These are phyloP conservation scores for Alternaria incomplexa DNA, from an alignment of 2,329 filamentous ascomycete genomes.

Conservation along the genomic window DNA sequence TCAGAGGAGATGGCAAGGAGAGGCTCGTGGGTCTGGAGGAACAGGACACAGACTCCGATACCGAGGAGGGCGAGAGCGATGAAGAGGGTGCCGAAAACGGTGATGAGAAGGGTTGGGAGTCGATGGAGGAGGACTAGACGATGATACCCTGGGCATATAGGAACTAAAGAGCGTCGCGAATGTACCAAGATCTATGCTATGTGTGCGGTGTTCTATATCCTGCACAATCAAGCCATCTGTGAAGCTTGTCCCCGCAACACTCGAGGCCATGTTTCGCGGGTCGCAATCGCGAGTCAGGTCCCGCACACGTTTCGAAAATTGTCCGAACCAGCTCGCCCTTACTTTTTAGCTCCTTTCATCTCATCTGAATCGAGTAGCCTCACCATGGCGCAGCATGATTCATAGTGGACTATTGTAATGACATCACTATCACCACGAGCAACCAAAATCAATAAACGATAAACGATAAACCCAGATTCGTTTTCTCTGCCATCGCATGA, in stretches of 20 bases:
- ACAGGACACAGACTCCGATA: conserved; percentile 67
- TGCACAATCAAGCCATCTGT: background rate
- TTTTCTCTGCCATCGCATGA: background rate
- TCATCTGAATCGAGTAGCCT: conserved; percentile 7
- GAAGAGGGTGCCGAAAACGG: conserved; percentile 49
- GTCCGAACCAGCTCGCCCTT: conserved; percentile 11
- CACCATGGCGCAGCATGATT: background rate
- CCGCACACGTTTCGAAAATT: conserved; percentile 20
- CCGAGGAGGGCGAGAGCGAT: conserved; percentile 55
- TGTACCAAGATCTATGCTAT: background rate
- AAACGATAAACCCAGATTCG: background rate
- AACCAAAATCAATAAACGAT: background rate
- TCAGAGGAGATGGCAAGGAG: conserved; percentile 71
- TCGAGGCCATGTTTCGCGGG: conserved; percentile 2
- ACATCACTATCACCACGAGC: background rate
- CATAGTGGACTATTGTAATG: background rate
- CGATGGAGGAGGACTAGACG: conserved; percentile 48
- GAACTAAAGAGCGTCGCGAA: background rate
- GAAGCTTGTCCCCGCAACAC: conserved; percentile 1
- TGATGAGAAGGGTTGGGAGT: conserved; percentile 47
- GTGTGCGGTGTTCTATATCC: background rate
- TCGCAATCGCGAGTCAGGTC: background rate
- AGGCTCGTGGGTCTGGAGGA: conserved; percentile 76
- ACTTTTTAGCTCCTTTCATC: conserved; percentile 20
- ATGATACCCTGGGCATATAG: conserved; percentile 22